These are phyloP conservation scores for Salix exigua DNA, from an alignment of 345 rosid species.

Conservation along the genomic window DNA sequence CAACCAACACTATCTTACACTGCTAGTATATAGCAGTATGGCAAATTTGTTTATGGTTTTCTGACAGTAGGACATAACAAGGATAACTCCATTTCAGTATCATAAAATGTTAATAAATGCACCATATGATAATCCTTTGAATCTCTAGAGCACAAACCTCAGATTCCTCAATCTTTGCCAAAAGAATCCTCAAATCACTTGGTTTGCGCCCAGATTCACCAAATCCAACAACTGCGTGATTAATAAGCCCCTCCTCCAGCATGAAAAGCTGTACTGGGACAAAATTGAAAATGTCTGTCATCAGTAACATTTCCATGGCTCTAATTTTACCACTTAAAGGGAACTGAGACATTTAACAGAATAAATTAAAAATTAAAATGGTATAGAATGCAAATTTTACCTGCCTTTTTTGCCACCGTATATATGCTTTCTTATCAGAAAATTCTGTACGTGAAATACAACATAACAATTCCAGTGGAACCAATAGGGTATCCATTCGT, in stretches of 20 bases:
- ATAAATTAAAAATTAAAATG: background rate
- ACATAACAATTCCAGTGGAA: constrained; percentile 87
- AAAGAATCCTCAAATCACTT: constrained; percentile 69
- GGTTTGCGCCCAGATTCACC: constrained; percentile 84
- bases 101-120: background rate
- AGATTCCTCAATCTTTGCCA: constrained; percentile 93
- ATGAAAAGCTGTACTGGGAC: constrained; percentile 66
- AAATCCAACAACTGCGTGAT: constrained; percentile 87
- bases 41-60: background rate
- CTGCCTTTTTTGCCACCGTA: constrained; percentile 99
- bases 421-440: constrained; percentile 89
- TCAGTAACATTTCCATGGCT: background rate
- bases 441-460: constrained; percentile 91
- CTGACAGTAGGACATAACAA: background rate
- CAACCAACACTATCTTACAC: background rate
- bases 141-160: constrained; percentile 47
- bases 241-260: constrained; percentile 93
- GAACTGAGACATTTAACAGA: constrained; percentile 2
- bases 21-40: background rate
- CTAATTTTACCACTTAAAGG: constrained; percentile 11
- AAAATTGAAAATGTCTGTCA: constrained; percentile 18
- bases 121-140: background rate
- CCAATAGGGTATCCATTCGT: constrained; percentile 81
- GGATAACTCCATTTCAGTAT: background rate
- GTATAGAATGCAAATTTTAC: constrained; percentile 37